Evolutionary conservation across 2,329 filamentous ascomycete species (phyloP).

Genomic region (Orbilia blumenaviensis): DNA sequence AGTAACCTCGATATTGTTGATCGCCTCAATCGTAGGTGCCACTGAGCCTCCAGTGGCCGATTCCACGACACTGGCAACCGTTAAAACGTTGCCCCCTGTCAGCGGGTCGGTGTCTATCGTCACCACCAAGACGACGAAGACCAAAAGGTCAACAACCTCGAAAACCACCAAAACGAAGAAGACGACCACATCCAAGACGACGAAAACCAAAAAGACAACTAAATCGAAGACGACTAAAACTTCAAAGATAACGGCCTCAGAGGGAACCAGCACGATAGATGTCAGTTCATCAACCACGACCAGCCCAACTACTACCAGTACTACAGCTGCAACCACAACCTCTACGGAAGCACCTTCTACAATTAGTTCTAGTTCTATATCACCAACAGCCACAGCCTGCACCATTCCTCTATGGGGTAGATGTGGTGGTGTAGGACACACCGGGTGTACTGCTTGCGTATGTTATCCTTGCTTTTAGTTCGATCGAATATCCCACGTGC

Average conservation of each 20-base stretch:
- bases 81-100: background rate
- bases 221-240: conserved; percentile 11
- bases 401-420: background rate
- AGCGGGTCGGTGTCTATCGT: background rate
- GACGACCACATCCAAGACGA: background rate
- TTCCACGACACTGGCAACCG: background rate
- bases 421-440: conserved; percentile 19
- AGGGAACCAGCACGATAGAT: background rate
- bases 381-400: conserved; percentile 2
- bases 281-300: too few species aligned
- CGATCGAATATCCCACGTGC: background rate
- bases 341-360: background rate
- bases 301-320: background rate
- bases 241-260: background rate
- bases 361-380: background rate
- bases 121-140: background rate
- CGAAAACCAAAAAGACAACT: conserved; percentile 13
- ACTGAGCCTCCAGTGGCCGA: background rate
- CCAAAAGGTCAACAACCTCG: background rate
- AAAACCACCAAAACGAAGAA: background rate
- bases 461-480: background rate
- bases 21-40: conserved; percentile 4
- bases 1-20: background rate
- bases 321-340: background rate
- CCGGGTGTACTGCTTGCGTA: conserved; percentile 29